phyloP scores from a whole-genome alignment of 116 monocot species.

The Papilionanthe hybrid region DNA sequence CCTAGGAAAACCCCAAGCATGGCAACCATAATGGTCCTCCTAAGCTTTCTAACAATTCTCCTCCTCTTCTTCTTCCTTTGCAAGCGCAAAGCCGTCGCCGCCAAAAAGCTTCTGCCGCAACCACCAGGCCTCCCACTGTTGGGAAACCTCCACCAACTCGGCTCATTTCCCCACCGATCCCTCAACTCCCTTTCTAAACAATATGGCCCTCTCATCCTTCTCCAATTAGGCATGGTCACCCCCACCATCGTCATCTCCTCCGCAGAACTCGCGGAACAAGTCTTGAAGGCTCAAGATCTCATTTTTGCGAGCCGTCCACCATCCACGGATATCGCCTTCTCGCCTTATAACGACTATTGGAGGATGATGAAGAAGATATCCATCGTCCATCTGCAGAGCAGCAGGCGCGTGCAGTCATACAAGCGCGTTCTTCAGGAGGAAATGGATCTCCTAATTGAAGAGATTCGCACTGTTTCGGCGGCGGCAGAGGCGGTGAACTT shows the following conservation, averaged over 20 bases:
- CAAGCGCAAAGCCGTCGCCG: background rate
- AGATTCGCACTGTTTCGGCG: background rate
- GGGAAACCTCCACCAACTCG: constrained; percentile 12
- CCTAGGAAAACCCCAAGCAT: background rate
- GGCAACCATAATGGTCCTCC: background rate
- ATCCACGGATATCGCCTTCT: background rate
- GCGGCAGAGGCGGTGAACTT: background rate
- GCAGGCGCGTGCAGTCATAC: constrained; percentile 6
- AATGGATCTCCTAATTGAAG: background rate
- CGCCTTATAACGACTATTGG: constrained; percentile 11
- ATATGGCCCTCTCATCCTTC: constrained; percentile 13
- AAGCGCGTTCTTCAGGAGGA: constrained; percentile 1
- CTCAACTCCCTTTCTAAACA: constrained; percentile 1
- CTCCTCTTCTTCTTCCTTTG: background rate
- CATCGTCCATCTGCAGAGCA: constrained; percentile 5
- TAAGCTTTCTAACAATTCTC: background rate
- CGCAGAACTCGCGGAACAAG: background rate
- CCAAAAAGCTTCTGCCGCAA: background rate
- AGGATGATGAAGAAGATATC: constrained; percentile 8
- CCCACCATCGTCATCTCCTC: constrained; percentile 7
- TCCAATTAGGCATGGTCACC: background rate
- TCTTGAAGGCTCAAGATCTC: constrained; percentile 15
- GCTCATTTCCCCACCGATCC: constrained; percentile 9
- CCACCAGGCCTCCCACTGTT: constrained; percentile 1
- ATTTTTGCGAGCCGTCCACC: constrained; percentile 3